Evolutionary conservation across 768 basidiomycete genomes (phyloP).

Genomic region (Suillus discolor): DNA sequence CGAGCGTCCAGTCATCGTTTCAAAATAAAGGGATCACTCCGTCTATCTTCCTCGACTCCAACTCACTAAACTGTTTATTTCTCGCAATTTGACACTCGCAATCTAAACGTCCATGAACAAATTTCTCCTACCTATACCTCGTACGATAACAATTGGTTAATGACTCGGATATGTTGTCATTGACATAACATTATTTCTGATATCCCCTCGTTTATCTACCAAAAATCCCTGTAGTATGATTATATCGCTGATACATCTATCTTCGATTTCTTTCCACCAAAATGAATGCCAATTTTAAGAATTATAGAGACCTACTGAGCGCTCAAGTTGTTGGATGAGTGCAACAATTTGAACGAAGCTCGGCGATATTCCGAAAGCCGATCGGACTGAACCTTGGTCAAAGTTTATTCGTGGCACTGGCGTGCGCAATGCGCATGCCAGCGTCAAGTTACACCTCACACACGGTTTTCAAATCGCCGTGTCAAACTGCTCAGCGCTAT

Average conservation of each 20-base stretch:
- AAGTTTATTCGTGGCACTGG: too few relatives aligned
- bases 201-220: background rate
- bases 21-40: background rate
- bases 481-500: background rate
- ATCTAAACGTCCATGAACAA: too few relatives aligned
- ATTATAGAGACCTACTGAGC: too few relatives aligned
- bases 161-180: background rate
- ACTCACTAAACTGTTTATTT: background rate
- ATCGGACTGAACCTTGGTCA: background rate
- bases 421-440: background rate
- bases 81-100: background rate
- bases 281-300: background rate
- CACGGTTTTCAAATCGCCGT: background rate
- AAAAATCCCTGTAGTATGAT: background rate
- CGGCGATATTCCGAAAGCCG: background rate
- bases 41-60: background rate
- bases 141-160: background rate
- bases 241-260: background rate
- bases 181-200: background rate
- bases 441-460: constrained; percentile 1
- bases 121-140: too few relatives aligned
- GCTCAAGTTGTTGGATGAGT: too few relatives aligned
- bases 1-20: background rate
- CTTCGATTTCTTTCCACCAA: background rate
- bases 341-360: background rate